Base-by-base conservation (phyloP, 2,329 filamentous ascomycete species). In the Endothia cerciana region DNA sequence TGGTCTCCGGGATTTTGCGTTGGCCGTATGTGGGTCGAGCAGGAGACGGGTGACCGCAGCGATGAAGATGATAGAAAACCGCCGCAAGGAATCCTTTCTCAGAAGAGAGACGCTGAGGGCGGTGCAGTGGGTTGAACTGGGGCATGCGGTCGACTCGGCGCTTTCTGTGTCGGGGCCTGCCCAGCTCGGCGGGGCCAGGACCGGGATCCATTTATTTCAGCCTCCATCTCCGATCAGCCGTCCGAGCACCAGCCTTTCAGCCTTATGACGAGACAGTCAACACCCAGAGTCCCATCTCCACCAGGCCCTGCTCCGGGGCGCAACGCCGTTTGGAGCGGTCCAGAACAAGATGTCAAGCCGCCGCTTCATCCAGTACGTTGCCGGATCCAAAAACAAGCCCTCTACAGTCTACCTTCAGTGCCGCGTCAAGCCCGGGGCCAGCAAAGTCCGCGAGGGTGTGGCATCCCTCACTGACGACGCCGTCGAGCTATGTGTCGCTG, bases 341-440 rank as follows among this genome's bases (percentile, higher is more conserved):
- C 10, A 49, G 43, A 92, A 97, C 10, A 41, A 8, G 7, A 68
- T 68, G 66, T 51, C 66, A 25, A 47, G 64, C 5, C 66, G 62
- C 3, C 64, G 63, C 41, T 60, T 66, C 36, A 63, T 68, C 15
- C 60, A 79, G 57, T 85, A 83, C 70, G 78, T 86, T 56, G 77
- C 81, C 3, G 79, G 79, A 3, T 76, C 81, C 59, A 82, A 80
- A 60, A 85, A 83, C 65, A 79, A 81, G 0, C 72, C 77, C 4
- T 79, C 77, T 30, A 80, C 77, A 1, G 74, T 92, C 22, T 85
- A 88, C 63, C 77, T 92, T 40, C 81, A 84, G 33, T 91, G 90
- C 73, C 87, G 85, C 70, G 85, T 92, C 65, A 91, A 90, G 68
- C 87, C 90, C 0, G 87, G 89, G 3, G 85, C 86, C 15, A 87